These are phyloP conservation scores for Huntiella abstrusa DNA, from an alignment of 2,329 filamentous ascomycete genomes.

Conservation along the genomic window DNA sequence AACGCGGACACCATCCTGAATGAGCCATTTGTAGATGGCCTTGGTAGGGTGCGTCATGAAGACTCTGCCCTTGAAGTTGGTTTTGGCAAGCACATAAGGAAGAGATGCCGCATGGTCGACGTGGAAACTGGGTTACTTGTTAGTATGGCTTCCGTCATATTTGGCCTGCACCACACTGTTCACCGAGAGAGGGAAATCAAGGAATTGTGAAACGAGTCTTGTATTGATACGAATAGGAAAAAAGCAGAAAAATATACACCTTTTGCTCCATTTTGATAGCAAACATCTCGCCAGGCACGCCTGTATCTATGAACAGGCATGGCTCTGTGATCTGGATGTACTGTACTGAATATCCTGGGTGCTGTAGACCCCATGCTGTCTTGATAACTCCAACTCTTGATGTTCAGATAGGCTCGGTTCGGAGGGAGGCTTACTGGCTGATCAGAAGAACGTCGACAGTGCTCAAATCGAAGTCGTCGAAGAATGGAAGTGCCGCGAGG, in stretches of 20 bases:
- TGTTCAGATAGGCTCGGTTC: background rate
- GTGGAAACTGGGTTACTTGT: slow-evolving; percentile 54
- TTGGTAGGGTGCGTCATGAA: slow-evolving; percentile 99
- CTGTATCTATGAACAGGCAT: too few relatives aligned
- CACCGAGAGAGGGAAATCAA: background rate
- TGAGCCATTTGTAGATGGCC: slow-evolving; percentile 99
- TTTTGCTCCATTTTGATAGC: too few relatives aligned
- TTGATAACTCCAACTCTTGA: background rate
- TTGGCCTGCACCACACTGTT: background rate
- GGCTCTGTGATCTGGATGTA: too few relatives aligned
- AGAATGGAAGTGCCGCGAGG: slow-evolving; percentile 82
- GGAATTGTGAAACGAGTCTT: slow-evolving; percentile 3
- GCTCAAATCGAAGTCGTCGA: slow-evolving; percentile 95
- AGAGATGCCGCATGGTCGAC: slow-evolving; percentile 97
- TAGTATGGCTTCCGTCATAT: slow-evolving; percentile 5
- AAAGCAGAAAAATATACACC: too few relatives aligned
- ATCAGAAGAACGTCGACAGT: slow-evolving; percentile 94
- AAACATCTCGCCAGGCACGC: too few relatives aligned
- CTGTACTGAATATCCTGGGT: background rate
- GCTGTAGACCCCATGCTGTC: background rate
- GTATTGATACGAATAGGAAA: slow-evolving; percentile 3
- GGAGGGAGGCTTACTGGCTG: slow-evolving; percentile 68
- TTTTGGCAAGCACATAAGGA: slow-evolving; percentile 92
- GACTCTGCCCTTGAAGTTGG: slow-evolving; percentile 87
- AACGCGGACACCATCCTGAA: slow-evolving; percentile 89